phyloP scores from a whole-genome alignment of 179 eudicot species.

The Drosera spatulata region DNA sequence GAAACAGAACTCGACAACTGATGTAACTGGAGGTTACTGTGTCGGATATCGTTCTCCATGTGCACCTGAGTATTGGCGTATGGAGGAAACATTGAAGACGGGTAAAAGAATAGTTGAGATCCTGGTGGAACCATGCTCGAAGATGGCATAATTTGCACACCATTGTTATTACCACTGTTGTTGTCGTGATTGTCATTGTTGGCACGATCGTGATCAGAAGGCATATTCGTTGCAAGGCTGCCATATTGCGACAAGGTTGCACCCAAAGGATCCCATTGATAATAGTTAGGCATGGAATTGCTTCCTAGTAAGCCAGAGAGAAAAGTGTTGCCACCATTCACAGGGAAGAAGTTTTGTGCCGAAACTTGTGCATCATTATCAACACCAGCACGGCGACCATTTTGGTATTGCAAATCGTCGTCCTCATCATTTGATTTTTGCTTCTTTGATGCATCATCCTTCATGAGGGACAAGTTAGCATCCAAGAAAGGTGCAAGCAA shows the following conservation, averaged over 20 bases:
- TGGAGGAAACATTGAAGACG: constrained; percentile 17
- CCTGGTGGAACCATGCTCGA: constrained; percentile 16
- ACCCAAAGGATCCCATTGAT: constrained; percentile 29
- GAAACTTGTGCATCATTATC: constrained; percentile 19
- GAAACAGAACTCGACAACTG: constrained; percentile 12
- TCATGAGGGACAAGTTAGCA: constrained; percentile 14
- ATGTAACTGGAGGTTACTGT: constrained; percentile 12
- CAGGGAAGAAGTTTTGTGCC: constrained; percentile 32
- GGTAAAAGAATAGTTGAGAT: constrained; percentile 22
- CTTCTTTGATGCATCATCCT: no score
- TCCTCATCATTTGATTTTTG: no score
- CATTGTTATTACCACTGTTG: constrained; percentile 2
- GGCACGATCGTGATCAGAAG: constrained; percentile 1
- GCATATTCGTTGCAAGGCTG: constrained; percentile 12
- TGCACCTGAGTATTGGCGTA: constrained; percentile 8
- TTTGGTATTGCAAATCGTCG: constrained; percentile 11
- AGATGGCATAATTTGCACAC: constrained; percentile 13
- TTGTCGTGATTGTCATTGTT: constrained; percentile 3
- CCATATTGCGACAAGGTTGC: constrained; percentile 28
- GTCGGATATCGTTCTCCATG: constrained; percentile 21
- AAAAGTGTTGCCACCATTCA: constrained; percentile 8
- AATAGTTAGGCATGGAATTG: constrained; percentile 17
- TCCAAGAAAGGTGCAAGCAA: constrained; percentile 21
- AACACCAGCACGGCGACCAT: constrained; percentile 13
- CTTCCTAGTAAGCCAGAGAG: constrained; percentile 16